A percentile compares a stretch with the other conserved stretches of the same genome.
Conservation (phyloP, 1,284 basidiomycete genomes). For the Cystobasidium sp. region DNA sequence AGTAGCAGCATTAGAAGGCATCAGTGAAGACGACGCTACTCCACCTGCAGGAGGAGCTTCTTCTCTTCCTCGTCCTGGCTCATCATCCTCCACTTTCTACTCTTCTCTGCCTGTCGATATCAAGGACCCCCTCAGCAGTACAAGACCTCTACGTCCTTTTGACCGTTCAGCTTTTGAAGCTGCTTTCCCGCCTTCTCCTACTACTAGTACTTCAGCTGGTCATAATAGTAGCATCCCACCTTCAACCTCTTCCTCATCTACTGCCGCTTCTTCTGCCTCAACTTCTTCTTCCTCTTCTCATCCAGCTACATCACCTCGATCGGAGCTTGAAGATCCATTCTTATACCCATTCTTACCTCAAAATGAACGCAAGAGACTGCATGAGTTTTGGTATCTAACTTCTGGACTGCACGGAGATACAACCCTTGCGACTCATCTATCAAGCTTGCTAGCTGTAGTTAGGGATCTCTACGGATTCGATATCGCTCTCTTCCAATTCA, state of each 20-base stretch:
- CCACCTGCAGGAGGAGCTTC: neutral
- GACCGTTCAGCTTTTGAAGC: constrained; percentile 5
- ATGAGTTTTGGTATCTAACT: constrained; percentile 11
- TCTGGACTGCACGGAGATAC: constrained; percentile 18
- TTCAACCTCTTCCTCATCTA: neutral
- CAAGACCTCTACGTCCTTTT: neutral
- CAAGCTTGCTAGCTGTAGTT: neutral
- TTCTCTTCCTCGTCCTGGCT: neutral
- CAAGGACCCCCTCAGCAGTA: constrained; percentile 4
- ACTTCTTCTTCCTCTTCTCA: neutral
- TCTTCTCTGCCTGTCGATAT: constrained; percentile 3
- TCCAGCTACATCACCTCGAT: neutral
- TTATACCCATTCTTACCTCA: constrained; percentile 12
- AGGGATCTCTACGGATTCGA: constrained; percentile 21
- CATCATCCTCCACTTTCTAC: neutral
- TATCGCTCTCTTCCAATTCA: constrained; percentile 19
- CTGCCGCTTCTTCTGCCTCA: neutral
- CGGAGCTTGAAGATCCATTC: constrained; percentile 4
- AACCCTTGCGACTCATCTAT: constrained; percentile 12
- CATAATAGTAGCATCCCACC: neutral
- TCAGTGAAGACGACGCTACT: neutral
- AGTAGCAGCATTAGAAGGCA: neutral
- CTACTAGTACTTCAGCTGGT: neutral
- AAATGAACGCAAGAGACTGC: constrained; percentile 17
- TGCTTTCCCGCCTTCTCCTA: neutral